Conservation (phyloP, 768 basidiomycete genomes). For the Pisolithus microcarpus region DNA sequence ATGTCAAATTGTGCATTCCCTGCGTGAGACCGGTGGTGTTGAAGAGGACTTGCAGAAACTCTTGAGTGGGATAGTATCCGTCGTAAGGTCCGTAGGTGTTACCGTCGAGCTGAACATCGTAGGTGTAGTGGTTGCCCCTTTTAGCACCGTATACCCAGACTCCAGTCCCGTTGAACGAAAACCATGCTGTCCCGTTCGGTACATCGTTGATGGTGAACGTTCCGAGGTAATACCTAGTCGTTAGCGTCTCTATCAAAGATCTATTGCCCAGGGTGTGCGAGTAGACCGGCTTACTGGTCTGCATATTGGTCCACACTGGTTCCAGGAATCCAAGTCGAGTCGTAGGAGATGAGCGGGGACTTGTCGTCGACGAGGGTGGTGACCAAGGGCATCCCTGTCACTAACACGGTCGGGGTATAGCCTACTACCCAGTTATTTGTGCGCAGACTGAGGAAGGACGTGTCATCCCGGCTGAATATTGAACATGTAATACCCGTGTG, state of each 20-base stretch:
- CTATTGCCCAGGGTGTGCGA: not conserved
- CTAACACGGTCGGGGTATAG: too few relatives aligned
- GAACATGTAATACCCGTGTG: too few relatives aligned
- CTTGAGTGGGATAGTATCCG: slow-evolving; percentile 19
- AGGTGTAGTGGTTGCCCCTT: slow-evolving; percentile 40
- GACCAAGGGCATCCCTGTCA: slow-evolving; percentile 16
- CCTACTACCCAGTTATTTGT: too few relatives aligned
- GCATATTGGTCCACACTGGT: slow-evolving; percentile 4
- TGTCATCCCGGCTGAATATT: too few relatives aligned
- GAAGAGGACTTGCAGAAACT: slow-evolving; percentile 40
- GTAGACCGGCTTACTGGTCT: slow-evolving; percentile 8
- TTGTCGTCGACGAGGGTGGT: slow-evolving; percentile 24
- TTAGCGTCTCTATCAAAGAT: not conserved
- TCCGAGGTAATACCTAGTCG: slow-evolving; percentile 30
- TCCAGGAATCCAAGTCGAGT: slow-evolving; percentile 13
- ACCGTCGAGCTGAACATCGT: slow-evolving; percentile 36
- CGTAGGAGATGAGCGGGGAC: slow-evolving; percentile 25
- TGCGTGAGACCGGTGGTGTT: slow-evolving; percentile 26
- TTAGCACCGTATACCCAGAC: slow-evolving; percentile 46
- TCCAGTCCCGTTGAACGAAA: slow-evolving; percentile 44
- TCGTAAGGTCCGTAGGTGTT: slow-evolving; percentile 18
- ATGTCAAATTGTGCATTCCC: slow-evolving; percentile 29
- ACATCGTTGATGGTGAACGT: slow-evolving; percentile 36
- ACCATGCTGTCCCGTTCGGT: slow-evolving; percentile 27
- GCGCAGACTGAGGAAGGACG: too few relatives aligned